Base-by-base conservation (phyloP, 345 rosid genomes). In the Gossypium mustelinum region DNA sequence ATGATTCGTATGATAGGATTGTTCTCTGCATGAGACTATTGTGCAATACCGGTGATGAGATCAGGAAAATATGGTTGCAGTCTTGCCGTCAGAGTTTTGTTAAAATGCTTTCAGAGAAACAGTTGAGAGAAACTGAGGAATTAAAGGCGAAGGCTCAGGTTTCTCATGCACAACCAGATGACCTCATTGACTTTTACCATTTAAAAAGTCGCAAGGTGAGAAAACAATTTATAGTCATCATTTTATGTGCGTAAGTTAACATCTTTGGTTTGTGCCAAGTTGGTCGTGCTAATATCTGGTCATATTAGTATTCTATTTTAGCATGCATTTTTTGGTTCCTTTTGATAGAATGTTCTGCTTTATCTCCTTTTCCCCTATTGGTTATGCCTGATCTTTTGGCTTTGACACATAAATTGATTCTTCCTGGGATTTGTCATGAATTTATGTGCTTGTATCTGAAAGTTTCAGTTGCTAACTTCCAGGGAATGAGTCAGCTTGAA, bases 401-500 rank as follows among this genome's bases (percentile, higher is more conserved):
- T 52, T 25, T n/a, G 44, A 29, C 17, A 27, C 44, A 0, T 62
- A 11, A 50, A 62, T 63, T 11, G 18, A 50, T 74, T 34, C 39
- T 27, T 64, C 47, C 11, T 22, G 59, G 14, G 67, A 44, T 44
- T 43, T 7, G 9, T 48, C 58, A 69, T 51, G 60, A 27, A 51
- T 25, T 50, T 51, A 69, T 25, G 59, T 69, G 4, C 22, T 57
- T 44, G 44, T 45, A 25, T 60, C 11, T 73, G 54, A 73, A 73
- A 73, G 34, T 59, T 73, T 34, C 18, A 10, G 25, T 61, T 73
- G 25, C 58, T 9, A 69, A 61, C 56, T 17, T 48, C 24, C 85
- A 95, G 99, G 99, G 98, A 62, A 95, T 95, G 98, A 95, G 99
- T 82, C 99, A 90, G 84, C 93, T 95, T 65, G 99, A 95, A 81